phyloP scores from a whole-genome alignment of 1,139 yeast genomes.

The Candida dubliniensis region DNA sequence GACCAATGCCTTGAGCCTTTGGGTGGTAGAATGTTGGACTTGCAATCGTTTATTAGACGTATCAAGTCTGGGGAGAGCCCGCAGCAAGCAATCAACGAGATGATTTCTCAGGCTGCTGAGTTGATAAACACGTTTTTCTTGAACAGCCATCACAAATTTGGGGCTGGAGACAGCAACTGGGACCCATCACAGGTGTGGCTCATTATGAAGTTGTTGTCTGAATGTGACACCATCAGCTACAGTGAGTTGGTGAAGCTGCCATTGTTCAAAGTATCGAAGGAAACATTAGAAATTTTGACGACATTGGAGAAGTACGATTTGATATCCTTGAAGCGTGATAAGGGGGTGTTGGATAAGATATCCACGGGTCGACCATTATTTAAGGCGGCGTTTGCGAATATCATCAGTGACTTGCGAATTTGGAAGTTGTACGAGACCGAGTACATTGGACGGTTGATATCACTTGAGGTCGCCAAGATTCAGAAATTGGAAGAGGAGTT shows the following conservation, averaged over 20 bases:
- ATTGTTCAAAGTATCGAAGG: constrained; percentile 61
- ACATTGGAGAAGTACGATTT: constrained; percentile 81
- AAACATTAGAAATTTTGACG: constrained; percentile 50
- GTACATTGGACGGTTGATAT: constrained; percentile 53
- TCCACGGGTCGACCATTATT: constrained; percentile 83
- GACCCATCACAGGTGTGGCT: constrained; percentile 87
- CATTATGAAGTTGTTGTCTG: constrained; percentile 63
- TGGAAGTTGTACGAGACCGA: constrained; percentile 65
- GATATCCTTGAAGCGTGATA: constrained; percentile 64
- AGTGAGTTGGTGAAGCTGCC: constrained; percentile 59
- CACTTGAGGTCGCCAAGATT: constrained; percentile 65
- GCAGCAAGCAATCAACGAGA: constrained; percentile 68
- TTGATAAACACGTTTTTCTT: constrained; percentile 84
- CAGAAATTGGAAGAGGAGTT: constrained; percentile 70
- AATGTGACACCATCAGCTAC: constrained; percentile 44
- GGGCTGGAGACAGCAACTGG: constrained; percentile 45
- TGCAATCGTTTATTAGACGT: constrained; percentile 87
- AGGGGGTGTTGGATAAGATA: constrained; percentile 69
- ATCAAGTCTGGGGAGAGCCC: constrained; percentile 86
- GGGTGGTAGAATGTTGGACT: constrained; percentile 94
- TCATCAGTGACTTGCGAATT: constrained; percentile 58
- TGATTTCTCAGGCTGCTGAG: constrained; percentile 82
- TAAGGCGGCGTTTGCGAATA: constrained; percentile 72
- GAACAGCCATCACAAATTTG: constrained; percentile 32
- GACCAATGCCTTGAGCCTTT: constrained; percentile 67